A percentile compares a stretch with the other conserved stretches of the same genome.
Evolutionary conservation across 371 early-diverging fungal genomes (phyloP).

Genomic region (Syncephalastrum contaminatum): DNA sequence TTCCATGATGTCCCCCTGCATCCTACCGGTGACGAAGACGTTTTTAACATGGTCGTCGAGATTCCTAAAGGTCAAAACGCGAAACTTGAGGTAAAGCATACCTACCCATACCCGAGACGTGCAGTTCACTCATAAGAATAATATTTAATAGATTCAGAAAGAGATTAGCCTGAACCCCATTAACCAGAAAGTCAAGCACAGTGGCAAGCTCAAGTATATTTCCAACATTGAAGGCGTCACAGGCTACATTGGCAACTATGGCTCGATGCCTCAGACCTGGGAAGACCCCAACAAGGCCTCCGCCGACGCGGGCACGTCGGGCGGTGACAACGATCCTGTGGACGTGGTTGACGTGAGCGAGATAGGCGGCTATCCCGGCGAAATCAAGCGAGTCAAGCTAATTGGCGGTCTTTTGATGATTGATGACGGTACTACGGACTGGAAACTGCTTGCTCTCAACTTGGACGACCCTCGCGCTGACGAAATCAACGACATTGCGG

Average conservation of each 20-base stretch:
- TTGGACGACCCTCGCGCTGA: slow-evolving; percentile 85
- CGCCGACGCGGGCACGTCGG: slow-evolving; percentile 78
- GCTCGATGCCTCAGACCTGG: slow-evolving; percentile 99
- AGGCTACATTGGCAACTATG: slow-evolving; percentile 99
- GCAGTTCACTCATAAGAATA: background rate
- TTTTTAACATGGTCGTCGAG: slow-evolving; percentile 97
- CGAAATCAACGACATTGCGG: slow-evolving; percentile 64
- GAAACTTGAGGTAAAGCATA: slow-evolving; percentile 91
- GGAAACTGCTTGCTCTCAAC: slow-evolving; percentile 96
- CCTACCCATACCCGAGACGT: background rate
- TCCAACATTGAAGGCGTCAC: slow-evolving; percentile 99
- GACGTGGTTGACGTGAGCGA: slow-evolving; percentile 87
- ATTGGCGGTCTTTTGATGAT: slow-evolving; percentile 93
- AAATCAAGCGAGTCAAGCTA: slow-evolving; percentile 96
- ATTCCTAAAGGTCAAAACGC: slow-evolving; percentile 99
- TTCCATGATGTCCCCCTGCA: slow-evolving; percentile 15
- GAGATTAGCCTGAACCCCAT: slow-evolving; percentile 90
- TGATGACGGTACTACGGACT: slow-evolving; percentile 97
- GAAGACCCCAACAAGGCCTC: slow-evolving; percentile 90
- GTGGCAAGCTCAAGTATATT: slow-evolving; percentile 97
- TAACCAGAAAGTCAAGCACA: slow-evolving; percentile 95
- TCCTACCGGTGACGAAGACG: slow-evolving; percentile 6
- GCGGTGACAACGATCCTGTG: slow-evolving; percentile 96
- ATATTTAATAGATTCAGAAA: slow-evolving; percentile 9
- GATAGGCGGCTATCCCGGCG: slow-evolving; percentile 78